Percentiles rank a stretch among this genome's conserved stretches.
Conservation (phyloP, 2,329 filamentous ascomycete genomes). For the Diaporthe citriasiana region DNA sequence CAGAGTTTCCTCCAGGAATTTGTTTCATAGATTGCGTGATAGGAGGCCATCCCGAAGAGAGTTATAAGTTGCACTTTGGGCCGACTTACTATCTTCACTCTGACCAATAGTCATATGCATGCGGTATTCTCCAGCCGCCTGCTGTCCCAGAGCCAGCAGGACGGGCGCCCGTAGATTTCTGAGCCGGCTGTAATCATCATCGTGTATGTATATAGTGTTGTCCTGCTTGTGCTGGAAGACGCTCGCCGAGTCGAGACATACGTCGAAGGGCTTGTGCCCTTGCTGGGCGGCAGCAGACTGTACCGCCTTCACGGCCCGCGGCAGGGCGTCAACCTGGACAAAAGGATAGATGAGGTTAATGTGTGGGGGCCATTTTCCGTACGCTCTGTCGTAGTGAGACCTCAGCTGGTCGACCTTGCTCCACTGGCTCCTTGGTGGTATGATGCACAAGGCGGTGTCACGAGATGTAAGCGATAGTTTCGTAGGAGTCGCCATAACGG, state of each 20-base stretch:
- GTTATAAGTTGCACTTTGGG: background rate
- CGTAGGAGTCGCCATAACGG: conserved; percentile 26
- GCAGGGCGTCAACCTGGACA: conserved; percentile 63
- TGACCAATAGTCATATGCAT: conserved; percentile 75
- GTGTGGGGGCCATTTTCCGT: conserved; percentile 75
- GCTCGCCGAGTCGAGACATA: conserved; percentile 58
- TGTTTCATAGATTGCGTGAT: background rate
- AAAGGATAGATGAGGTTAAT: conserved; percentile 78
- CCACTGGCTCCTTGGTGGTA: conserved; percentile 66
- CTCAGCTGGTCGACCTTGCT: conserved; percentile 67
- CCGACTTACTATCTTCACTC: conserved; percentile 56
- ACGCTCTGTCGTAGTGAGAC: conserved; percentile 73
- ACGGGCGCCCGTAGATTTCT: conserved; percentile 53
- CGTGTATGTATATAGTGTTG: conserved; percentile 64
- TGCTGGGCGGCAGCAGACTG: conserved; percentile 50
- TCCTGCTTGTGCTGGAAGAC: conserved; percentile 64
- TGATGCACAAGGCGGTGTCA: conserved; percentile 72
- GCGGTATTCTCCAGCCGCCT: conserved; percentile 49
- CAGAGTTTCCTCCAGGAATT: background rate
- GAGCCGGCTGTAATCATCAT: conserved; percentile 49
- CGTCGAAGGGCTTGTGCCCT: conserved; percentile 39
- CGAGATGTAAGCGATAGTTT: conserved; percentile 53
- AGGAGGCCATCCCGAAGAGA: background rate
- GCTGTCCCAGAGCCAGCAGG: conserved; percentile 54
- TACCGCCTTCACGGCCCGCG: conserved; percentile 58